Conservation (phyloP, 306 rosid species). For the Cucurbita argyrosperma region DNA sequence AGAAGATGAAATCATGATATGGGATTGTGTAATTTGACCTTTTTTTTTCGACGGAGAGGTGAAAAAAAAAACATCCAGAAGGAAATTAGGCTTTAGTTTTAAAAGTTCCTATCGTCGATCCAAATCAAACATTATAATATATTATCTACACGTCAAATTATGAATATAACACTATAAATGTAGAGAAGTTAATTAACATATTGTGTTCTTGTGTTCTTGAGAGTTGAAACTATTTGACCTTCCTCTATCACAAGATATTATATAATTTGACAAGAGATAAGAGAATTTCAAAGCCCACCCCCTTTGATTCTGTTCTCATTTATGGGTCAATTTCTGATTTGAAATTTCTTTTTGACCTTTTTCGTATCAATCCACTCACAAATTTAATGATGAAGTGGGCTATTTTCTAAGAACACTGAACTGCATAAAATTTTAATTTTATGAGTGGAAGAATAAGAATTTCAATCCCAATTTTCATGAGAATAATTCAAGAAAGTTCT, state of each 20-base stretch:
- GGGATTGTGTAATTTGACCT: background rate
- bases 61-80: background rate
- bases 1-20: background rate
- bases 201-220: background rate
- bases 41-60: background rate
- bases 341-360: background rate
- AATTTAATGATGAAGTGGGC: background rate
- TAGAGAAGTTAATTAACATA: background rate
- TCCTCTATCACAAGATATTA: background rate
- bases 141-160: background rate
- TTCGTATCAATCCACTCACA: background rate
- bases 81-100: background rate
- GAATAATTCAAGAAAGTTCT: constrained; percentile 1
- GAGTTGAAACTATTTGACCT: background rate
- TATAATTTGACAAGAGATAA: background rate
- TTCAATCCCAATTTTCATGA: background rate
- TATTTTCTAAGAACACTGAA: background rate
- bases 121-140: background rate
- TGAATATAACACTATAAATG: background rate
- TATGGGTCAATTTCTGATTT: background rate
- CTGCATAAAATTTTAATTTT: background rate
- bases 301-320: background rate
- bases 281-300: background rate
- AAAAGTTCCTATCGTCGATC: background rate
- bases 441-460: background rate